Conservation (phyloP, 768 basidiomycete genomes). For the Suillus brevipes region DNA sequence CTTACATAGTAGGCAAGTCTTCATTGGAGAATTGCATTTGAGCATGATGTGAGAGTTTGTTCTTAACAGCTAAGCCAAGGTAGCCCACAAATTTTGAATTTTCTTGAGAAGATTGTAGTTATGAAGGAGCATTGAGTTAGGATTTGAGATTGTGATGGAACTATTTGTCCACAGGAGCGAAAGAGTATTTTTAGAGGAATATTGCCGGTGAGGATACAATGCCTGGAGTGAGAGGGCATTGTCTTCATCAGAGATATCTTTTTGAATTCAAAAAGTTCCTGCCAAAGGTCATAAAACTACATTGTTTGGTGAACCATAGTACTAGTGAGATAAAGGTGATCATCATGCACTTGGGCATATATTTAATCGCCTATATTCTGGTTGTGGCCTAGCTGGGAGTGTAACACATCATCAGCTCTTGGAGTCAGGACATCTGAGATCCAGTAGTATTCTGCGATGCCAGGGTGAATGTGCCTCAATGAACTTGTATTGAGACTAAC, state of each 20-base stretch:
- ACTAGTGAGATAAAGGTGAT: not conserved
- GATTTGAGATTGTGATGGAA: too few relatives aligned
- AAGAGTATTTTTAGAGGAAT: not conserved
- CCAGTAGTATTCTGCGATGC: not conserved
- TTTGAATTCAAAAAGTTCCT: not conserved
- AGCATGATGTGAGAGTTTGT: too few relatives aligned
- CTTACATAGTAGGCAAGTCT: too few relatives aligned
- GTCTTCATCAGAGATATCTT: not conserved
- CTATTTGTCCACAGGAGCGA: not conserved
- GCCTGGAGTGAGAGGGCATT: not conserved
- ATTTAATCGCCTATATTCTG: not conserved
- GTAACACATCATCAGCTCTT: not conserved
- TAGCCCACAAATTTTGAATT: too few relatives aligned
- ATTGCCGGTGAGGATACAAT: not conserved
- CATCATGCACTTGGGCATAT: not conserved
- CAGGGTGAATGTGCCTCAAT: not conserved
- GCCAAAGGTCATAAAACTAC: not conserved
- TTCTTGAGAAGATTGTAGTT: too few relatives aligned
- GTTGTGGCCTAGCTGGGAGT: not conserved
- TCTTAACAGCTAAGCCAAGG: not conserved
- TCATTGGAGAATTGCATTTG: too few relatives aligned
- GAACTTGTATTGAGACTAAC: not conserved
- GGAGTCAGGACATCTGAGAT: not conserved
- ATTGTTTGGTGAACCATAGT: not conserved
- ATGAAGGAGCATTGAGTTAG: too few relatives aligned